A percentile compares a stretch with the other conserved stretches of the same genome.
These are phyloP conservation scores for Aquilaria sinensis DNA, from an alignment of 345 rosid genomes.

Conservation along the genomic window DNA sequence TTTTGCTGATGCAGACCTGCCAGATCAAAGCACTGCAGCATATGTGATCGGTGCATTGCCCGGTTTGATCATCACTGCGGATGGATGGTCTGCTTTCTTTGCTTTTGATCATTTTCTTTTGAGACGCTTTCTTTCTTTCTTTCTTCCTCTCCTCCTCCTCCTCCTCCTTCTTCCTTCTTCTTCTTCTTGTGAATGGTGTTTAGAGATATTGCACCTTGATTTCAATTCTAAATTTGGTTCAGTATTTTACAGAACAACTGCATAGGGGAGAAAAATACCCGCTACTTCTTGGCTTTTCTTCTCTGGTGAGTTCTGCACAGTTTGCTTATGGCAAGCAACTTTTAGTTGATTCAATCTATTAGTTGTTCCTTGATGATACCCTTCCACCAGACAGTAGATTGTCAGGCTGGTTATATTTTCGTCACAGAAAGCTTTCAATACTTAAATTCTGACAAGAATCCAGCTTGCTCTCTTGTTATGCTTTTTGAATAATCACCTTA, in stretches of 20 bases:
- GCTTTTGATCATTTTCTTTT: neutral
- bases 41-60: slow-evolving; percentile 87
- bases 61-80: slow-evolving; percentile 98
- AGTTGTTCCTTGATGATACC: neutral
- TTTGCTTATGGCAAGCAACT: neutral
- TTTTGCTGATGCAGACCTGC: slow-evolving; percentile 65
- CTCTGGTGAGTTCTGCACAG: slow-evolving; percentile 61
- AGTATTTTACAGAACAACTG: slow-evolving; percentile 69
- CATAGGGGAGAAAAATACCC: slow-evolving; percentile 85
- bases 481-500: slow-evolving; percentile 10
- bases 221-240: slow-evolving; percentile 10
- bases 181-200: neutral
- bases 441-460: neutral
- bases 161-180: neutral
- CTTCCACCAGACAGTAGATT: neutral
- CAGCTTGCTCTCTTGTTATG: neutral
- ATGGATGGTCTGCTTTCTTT: slow-evolving; percentile 69
- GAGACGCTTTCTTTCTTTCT: neutral
- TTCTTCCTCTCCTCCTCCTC: no score
- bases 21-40: slow-evolving; percentile 93
- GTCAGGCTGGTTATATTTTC: neutral
- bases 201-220: neutral
- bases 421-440: neutral
- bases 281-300: slow-evolving; percentile 89
- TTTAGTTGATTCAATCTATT: neutral